Percentiles rank a stretch among this genome's conserved stretches.
phyloP scores from a whole-genome alignment of 1,284 basidiomycete genomes.

The Cerioporus squamosus region DNA sequence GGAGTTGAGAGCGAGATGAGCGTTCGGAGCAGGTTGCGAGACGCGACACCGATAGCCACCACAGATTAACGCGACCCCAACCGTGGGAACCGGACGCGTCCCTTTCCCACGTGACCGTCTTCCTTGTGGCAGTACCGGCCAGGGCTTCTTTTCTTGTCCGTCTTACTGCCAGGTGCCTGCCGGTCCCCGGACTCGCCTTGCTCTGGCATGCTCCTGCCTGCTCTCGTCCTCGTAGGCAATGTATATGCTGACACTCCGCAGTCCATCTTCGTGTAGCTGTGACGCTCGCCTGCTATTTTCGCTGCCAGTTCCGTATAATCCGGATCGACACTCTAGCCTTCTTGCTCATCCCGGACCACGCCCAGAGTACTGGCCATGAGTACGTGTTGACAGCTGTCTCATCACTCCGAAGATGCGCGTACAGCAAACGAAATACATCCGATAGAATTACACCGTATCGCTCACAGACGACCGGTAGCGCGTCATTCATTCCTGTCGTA shows the following conservation, averaged over 20 bases:
- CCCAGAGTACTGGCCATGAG: too few species aligned
- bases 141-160: background rate
- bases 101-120: conserved; percentile 16
- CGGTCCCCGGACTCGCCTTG: background rate
- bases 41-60: background rate
- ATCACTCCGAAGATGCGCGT: too few species aligned
- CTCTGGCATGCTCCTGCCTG: conserved; percentile 1
- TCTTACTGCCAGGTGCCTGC: too few species aligned
- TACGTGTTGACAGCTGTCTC: too few species aligned
- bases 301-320: too few species aligned
- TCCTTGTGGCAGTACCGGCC: background rate
- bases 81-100: conserved; percentile 26
- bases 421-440: too few species aligned
- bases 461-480: too few species aligned
- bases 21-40: conserved; percentile 1
- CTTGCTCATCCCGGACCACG: too few species aligned
- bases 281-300: background rate
- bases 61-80: conserved; percentile 19
- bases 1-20: background rate
- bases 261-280: too few species aligned
- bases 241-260: background rate
- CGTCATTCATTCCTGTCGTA: too few species aligned
- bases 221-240: background rate
- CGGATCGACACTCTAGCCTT: too few species aligned
- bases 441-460: too few species aligned